Evolutionary conservation across 2,329 filamentous ascomycete genomes (phyloP), one percentile per base, ranked within the genome.

Genomic region (Zopfia rhizophila): DNA sequence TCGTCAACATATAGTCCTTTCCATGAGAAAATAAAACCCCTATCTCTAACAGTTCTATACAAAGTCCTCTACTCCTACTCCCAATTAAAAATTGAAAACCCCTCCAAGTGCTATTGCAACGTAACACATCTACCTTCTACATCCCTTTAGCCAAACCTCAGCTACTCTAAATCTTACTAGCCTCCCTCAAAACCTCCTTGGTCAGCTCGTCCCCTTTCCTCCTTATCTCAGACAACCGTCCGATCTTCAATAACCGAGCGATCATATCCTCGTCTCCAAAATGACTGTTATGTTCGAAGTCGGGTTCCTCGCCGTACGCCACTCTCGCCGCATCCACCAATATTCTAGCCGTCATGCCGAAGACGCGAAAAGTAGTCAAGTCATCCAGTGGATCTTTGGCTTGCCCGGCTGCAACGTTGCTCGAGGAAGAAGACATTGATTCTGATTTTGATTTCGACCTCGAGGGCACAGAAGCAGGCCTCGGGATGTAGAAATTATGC

Each of bases 311-410:
- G 2, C 75, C 87, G 68, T 94, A 97, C 14, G 92, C 93, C 13
- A 96, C 81, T 52, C 90, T 80, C 23, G 93, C 92, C 4, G 89
- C 88, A 73, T 97, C 93, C 4, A 97, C 90, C 42, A 97, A 70
- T 42, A 97, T 93, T 39, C 91, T 79, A 3, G 91, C 93, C 40
- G 93, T 97, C 90, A 97, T 93, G 12, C 93, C 93, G 82, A 92
- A 97, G 4, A 97, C 91, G 58, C 89, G 86, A 73, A 94, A 96
- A 25, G 88, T 78, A 29, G 75, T 75, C 31, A 80, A 63, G 3
- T 77, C 76, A 3, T 67, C 57, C n/a, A 69, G 40, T 3, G 52
- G 3, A 45, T 28, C 8, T 41, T 38, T 19, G 35, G 39, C 12
- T 30, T 21, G 14, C 24, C 24, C 47, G 33, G 55, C 48, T 3